Evolutionary conservation across 2,329 filamentous ascomycete species (phyloP).

Genomic region (Ceratocystis lukuohia): DNA sequence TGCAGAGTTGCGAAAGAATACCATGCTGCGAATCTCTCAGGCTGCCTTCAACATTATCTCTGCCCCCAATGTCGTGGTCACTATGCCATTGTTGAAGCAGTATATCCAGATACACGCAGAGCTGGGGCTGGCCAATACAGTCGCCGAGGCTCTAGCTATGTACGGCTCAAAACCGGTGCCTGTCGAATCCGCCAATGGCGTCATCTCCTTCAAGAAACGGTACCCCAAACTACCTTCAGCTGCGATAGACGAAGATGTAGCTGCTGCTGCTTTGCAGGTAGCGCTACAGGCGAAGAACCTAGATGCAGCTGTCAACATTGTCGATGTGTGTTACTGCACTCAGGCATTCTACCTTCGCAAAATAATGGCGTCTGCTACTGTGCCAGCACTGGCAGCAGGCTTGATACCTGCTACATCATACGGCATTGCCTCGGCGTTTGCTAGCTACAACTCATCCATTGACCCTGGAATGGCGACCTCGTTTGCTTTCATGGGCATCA

Average conservation of each 20-base stretch:
- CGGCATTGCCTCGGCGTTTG: conserved; percentile 45
- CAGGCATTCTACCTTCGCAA: conserved; percentile 55
- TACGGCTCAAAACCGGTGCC: conserved; percentile 75
- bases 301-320: conserved; percentile 59
- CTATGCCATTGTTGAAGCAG: conserved; percentile 52
- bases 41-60: conserved; percentile 57
- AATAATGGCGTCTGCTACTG: conserved; percentile 47
- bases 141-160: conserved; percentile 67
- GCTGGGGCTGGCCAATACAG: conserved; percentile 57
- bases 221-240: conserved; percentile 56
- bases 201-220: conserved; percentile 26
- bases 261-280: conserved; percentile 59
- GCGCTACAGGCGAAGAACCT: conserved; percentile 72
- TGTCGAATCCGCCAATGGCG: conserved; percentile 23
- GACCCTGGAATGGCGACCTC: conserved; percentile 60
- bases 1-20: conserved; percentile 29
- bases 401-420: conserved; percentile 58
- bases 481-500: conserved; percentile 64
- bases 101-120: conserved; percentile 68
- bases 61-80: conserved; percentile 68
- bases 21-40: conserved; percentile 40
- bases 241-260: conserved; percentile 58
- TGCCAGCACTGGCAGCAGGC: conserved; percentile 44
- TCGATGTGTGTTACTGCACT: conserved; percentile 55
- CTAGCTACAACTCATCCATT: conserved; percentile 63